These are phyloP conservation scores for Blepharisma undulans DNA, from an alignment of 169 alveolate genomes.

Conservation along the genomic window DNA sequence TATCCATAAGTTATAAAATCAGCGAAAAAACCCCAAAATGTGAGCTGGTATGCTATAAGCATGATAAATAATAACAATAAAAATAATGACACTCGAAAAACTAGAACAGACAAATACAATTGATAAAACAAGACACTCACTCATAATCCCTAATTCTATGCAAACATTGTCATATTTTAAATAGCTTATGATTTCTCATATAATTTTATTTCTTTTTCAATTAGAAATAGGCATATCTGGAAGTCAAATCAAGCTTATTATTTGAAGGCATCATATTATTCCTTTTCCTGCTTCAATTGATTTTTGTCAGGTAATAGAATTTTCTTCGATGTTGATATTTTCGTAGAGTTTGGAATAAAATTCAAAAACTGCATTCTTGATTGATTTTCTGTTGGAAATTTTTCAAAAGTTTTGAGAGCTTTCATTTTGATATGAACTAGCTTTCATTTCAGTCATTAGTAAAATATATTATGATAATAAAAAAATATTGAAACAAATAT, in stretches of 20 bases:
- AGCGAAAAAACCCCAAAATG: neutral
- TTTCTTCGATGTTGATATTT: neutral
- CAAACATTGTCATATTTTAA: neutral
- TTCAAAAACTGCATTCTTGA: neutral
- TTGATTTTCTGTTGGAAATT: neutral
- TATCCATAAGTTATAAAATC: neutral
- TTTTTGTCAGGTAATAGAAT: neutral
- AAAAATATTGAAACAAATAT: no score
- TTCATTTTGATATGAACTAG: neutral
- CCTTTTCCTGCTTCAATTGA: neutral
- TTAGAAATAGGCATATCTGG: neutral
- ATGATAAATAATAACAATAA: no score
- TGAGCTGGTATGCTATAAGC: neutral
- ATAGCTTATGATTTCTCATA: neutral
- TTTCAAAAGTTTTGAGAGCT: neutral
- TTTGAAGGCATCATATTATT: neutral
- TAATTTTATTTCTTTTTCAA: neutral
- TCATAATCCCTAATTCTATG: neutral
- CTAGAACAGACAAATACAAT: neutral
- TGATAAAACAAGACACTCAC: neutral
- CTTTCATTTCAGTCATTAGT: neutral
- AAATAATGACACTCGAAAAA: neutral
- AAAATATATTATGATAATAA: neutral
- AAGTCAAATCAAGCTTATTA: neutral
- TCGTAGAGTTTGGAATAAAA: neutral